Conservation (phyloP, 106 monocot species). For the Allium cepa region DNA sequence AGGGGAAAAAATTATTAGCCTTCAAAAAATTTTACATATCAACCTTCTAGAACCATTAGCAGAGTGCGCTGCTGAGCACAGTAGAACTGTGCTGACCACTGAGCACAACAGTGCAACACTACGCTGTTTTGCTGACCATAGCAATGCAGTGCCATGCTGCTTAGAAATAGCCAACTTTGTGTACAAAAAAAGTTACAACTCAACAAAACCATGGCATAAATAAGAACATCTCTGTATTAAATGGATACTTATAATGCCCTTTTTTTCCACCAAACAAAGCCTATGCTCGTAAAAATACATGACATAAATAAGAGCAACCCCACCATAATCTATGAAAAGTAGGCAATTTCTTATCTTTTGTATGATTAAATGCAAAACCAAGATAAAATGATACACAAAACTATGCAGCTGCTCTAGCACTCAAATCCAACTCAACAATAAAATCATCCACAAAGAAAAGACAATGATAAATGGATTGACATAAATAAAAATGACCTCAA, state of each 20-base stretch:
- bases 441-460: conserved; percentile 17
- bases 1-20: too few species aligned
- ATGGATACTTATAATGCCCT: conserved; percentile 15
- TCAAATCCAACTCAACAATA: conserved; percentile 31
- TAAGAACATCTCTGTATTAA: too few species aligned
- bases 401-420: conserved; percentile 38
- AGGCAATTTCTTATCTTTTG: conserved; percentile 34
- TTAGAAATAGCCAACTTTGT: too few species aligned
- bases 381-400: conserved; percentile 26
- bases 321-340: conserved; percentile 60
- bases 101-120: too few species aligned
- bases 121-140: too few species aligned
- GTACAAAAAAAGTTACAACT: too few species aligned
- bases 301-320: conserved; percentile 45
- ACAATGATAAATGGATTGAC: conserved; percentile 27
- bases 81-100: too few species aligned
- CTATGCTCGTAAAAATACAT: conserved; percentile 22
- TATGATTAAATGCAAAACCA: conserved; percentile 15
- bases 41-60: too few species aligned
- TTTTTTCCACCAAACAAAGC: conserved; percentile 21
- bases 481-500: conserved; percentile 30
- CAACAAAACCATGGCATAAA: too few species aligned
- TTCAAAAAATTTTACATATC: too few species aligned
- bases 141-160: too few species aligned
- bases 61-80: too few species aligned